phyloP scores from a whole-genome alignment of 352 stramenopile genomes.

The Pythium apleroticum region DNA sequence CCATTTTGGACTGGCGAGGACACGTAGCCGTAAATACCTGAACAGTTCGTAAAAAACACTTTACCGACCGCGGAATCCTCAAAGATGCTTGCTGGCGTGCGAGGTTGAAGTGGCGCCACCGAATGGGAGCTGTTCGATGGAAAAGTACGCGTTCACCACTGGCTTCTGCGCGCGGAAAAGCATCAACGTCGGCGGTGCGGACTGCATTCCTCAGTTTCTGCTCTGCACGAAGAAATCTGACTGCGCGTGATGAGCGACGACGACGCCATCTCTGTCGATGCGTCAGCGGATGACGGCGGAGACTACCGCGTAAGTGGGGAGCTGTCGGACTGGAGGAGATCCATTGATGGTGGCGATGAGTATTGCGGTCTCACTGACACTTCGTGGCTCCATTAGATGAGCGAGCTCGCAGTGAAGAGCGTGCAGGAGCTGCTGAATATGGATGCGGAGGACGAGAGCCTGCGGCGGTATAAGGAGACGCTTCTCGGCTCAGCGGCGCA shows the following conservation, averaged over 20 bases:
- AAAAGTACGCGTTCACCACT: background rate
- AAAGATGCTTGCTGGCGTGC: background rate
- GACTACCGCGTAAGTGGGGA: constrained; percentile 50
- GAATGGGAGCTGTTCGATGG: constrained; percentile 5
- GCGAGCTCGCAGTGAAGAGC: constrained; percentile 50
- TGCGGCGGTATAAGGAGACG: constrained; percentile 85
- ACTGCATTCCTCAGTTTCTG: background rate
- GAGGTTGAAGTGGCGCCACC: constrained; percentile 6
- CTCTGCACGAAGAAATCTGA: too few relatives aligned
- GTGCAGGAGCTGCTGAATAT: constrained; percentile 76
- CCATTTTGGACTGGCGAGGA: background rate
- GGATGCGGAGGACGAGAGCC: constrained; percentile 81
- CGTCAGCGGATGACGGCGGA: constrained; percentile 5
- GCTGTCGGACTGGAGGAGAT: background rate
- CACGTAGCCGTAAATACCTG: too few relatives aligned
- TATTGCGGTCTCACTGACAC: background rate
- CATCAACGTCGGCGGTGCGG: background rate
- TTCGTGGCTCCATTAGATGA: constrained; percentile 44
- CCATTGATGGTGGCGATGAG: background rate
- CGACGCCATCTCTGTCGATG: constrained; percentile 19
- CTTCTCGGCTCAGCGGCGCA: constrained; percentile 74
- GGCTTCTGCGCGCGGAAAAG: background rate
- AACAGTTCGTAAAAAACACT: background rate
- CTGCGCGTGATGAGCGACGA: constrained; percentile 38
- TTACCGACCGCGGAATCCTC: background rate